phyloP scores from a whole-genome alignment of 2,329 filamentous ascomycete species.

The Colletotrichum neosansevieriae region DNA sequence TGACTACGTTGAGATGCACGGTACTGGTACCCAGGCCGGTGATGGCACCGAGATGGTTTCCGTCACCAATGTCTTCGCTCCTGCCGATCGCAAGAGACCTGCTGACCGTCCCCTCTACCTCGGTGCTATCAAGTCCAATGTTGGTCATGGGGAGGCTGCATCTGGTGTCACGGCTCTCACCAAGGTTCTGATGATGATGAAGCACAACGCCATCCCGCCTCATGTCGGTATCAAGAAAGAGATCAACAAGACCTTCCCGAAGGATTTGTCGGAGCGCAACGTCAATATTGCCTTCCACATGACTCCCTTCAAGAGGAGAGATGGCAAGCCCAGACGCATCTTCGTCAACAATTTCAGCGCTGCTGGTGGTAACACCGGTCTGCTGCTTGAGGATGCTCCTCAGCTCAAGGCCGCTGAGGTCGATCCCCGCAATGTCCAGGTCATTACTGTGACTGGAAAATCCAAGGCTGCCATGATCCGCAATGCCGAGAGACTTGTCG shows the following conservation, averaged over 20 bases:
- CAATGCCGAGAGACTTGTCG: slow-evolving; percentile 68
- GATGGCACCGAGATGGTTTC: slow-evolving; percentile 87
- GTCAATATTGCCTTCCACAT: slow-evolving; percentile 69
- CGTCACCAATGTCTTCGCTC: slow-evolving; percentile 69
- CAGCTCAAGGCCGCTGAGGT: slow-evolving; percentile 55
- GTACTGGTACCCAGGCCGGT: slow-evolving; percentile 87
- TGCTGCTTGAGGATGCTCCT: slow-evolving; percentile 74
- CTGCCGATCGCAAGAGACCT: slow-evolving; percentile 59
- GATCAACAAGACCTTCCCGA: slow-evolving; percentile 71
- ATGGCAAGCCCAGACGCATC: slow-evolving; percentile 60
- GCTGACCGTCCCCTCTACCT: slow-evolving; percentile 68
- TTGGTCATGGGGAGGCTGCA: slow-evolving; percentile 73
- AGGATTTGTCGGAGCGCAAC: slow-evolving; percentile 67
- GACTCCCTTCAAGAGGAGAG: slow-evolving; percentile 62
- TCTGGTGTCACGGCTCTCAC: slow-evolving; percentile 72
- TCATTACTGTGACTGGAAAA: slow-evolving; percentile 71
- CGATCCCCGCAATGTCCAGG: slow-evolving; percentile 68
- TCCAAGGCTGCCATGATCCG: slow-evolving; percentile 66
- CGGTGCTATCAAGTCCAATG: slow-evolving; percentile 73
- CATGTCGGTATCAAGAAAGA: slow-evolving; percentile 75
- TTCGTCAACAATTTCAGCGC: slow-evolving; percentile 79
- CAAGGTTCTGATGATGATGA: slow-evolving; percentile 75
- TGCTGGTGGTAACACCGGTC: slow-evolving; percentile 77
- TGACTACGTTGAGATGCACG: slow-evolving; percentile 90
- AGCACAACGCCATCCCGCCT: slow-evolving; percentile 72